Evolutionary conservation across 2,329 filamentous ascomycete genomes (phyloP), one percentile per base, ranked within the genome.

Genomic region (Fusarium albidum): DNA sequence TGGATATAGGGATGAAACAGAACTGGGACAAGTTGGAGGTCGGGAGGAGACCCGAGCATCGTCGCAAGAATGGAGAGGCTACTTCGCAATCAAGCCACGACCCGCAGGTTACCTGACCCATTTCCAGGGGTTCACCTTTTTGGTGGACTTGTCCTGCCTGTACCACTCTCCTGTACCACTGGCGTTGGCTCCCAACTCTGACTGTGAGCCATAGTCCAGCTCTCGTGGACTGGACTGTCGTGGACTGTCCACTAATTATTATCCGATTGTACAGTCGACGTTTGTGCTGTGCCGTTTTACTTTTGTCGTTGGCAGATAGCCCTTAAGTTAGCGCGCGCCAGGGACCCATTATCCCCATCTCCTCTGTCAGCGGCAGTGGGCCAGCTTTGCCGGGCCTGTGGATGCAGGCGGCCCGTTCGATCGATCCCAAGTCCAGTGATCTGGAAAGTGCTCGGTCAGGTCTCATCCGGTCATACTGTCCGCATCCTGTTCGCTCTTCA

Each of bases 351-450:
- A 55, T 31, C 38, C 10, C 42, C 46, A 52, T 48, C 39, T 32
- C 59, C 38, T 56, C 32, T 35, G 46, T 56, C 41, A 27, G 32
- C 31, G 43, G 31, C 29, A 28, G 43, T 55, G 56, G 52, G 49
- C 40, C 57, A 38, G 25, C 45, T 54, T 42, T 38, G n/a, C 45
- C 48, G 46, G 35, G 35, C 41, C 49, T 54, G 38, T 53, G 39
- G 53, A 54, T 61, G 52, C 53, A 50, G 37, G 40, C 56, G 47
- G 47, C 47, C 56, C 56, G 57, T 45, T 57, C 47, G 43, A 60
- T 61, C 53, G 45, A 61, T 61, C 57, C 27, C 28, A 41, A 41
- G 38, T 38, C 49, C 45, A 61, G 32, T 55, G 42, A 54, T 49
- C 48, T 61, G 41, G 57, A 35, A 47, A 57, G 29, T 44, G 27